Percentiles rank a stretch among this genome's conserved stretches.
Conservation (phyloP, 305 asterid genomes). For the Solanum hybrid region DNA sequence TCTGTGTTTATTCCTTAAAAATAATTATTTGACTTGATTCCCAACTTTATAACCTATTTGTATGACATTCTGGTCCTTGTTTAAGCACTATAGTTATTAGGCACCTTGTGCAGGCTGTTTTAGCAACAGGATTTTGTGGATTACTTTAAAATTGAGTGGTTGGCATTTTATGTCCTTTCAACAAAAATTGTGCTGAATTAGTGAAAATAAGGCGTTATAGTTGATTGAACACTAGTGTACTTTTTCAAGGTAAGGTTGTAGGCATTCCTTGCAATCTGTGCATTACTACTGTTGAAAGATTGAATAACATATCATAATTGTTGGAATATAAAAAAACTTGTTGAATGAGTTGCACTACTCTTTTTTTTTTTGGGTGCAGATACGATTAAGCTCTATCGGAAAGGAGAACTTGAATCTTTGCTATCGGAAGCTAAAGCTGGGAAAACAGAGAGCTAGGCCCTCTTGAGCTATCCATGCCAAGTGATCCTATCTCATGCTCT, state of each 20-base stretch:
- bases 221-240: background rate
- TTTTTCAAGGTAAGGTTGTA: background rate
- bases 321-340: background rate
- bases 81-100: background rate
- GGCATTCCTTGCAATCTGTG: background rate
- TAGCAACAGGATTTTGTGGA: background rate
- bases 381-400: slow-evolving; percentile 48
- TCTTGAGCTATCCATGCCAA: background rate
- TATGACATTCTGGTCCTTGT: background rate
- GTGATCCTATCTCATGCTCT: background rate
- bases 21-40: background rate
- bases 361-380: slow-evolving; percentile 27
- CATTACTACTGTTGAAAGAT: background rate
- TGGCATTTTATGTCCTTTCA: background rate
- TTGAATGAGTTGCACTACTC: background rate
- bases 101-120: background rate
- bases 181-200: background rate
- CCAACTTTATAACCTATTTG: background rate
- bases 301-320: background rate
- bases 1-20: background rate
- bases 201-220: background rate
- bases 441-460: slow-evolving; percentile 29
- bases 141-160: background rate
- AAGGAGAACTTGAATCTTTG: slow-evolving; percentile 63
- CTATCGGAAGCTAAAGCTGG: slow-evolving; percentile 47